phyloP scores from a whole-genome alignment of 148 eudicot genomes.

The Pharnaceum exiguum region DNA sequence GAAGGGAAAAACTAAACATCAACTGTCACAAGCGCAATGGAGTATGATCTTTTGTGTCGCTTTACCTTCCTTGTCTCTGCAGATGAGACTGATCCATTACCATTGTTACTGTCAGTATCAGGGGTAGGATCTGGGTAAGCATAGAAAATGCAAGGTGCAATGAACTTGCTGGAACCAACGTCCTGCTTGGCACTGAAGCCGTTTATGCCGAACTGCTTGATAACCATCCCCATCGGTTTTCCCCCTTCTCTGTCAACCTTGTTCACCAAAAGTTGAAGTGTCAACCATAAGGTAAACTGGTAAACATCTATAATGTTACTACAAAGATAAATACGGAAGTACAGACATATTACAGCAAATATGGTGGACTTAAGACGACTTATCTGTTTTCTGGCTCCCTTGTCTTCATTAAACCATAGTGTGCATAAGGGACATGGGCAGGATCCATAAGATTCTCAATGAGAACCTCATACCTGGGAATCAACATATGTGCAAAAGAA shows the following conservation, averaged over 20 bases:
- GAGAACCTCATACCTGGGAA: conserved; percentile 66
- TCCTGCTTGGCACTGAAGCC: conserved; percentile 50
- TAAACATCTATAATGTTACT: not conserved
- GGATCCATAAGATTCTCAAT: conserved; percentile 87
- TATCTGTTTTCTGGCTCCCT: conserved; percentile 37
- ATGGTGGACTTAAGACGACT: conserved; percentile 6
- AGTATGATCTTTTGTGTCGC: not conserved
- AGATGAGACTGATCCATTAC: conserved; percentile 23
- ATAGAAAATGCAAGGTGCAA: conserved; percentile 58
- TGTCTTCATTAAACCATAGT: conserved; percentile 55
- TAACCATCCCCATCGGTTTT: conserved; percentile 44
- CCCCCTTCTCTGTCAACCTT: conserved; percentile 81
- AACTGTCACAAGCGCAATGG: not conserved
- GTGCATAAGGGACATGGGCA: conserved; percentile 75
- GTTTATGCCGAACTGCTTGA: conserved; percentile 39
- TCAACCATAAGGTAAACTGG: conserved; percentile 3
- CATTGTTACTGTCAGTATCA: conserved; percentile 11
- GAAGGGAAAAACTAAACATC: not conserved
- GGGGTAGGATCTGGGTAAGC: conserved; percentile 22
- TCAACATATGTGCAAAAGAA: too few relatives aligned
- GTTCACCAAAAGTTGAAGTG: conserved; percentile 1
- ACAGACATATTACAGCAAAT: not conserved
- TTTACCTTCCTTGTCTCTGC: conserved; percentile 31
- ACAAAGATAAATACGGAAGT: not conserved
- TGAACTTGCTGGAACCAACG: conserved; percentile 28